A percentile compares a stretch with the other conserved stretches of the same genome.
Evolutionary conservation across 768 basidiomycete species (phyloP).

Genomic region (Tylopilus plumbeoviolaceoides): DNA sequence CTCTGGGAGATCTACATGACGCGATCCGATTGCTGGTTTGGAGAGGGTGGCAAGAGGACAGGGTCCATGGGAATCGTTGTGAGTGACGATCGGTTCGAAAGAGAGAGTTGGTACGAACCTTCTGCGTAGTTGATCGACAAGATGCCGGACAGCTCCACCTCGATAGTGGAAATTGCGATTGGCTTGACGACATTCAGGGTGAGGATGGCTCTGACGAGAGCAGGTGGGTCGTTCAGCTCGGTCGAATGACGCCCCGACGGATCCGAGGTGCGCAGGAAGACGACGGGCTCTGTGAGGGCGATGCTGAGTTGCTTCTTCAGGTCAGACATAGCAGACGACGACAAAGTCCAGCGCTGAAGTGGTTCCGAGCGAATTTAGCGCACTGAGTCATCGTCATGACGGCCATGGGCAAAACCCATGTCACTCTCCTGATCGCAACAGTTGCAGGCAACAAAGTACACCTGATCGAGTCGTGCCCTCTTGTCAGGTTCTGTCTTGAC

Average conservation of each 20-base stretch:
- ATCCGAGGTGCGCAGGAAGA: constrained; percentile 63
- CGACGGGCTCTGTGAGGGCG: constrained; percentile 68
- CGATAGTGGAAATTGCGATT: constrained; percentile 81
- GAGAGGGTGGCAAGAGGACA: background rate
- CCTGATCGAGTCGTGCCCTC: too few relatives aligned
- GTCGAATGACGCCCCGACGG: constrained; percentile 33
- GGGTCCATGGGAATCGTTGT: background rate
- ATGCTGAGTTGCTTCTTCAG: constrained; percentile 47
- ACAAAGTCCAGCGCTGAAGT: background rate
- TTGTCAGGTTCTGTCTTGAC: background rate
- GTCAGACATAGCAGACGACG: constrained; percentile 13
- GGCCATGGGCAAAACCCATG: background rate
- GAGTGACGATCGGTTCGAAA: background rate
- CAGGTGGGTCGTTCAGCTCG: constrained; percentile 47
- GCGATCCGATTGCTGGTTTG: constrained; percentile 53
- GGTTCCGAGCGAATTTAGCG: background rate
- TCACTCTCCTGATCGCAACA: background rate
- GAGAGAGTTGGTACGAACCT: constrained; percentile 48
- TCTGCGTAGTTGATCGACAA: constrained; percentile 77
- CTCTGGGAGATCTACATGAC: constrained; percentile 71
- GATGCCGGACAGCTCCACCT: constrained; percentile 71
- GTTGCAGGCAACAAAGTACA: background rate
- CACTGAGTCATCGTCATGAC: background rate
- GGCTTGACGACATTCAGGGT: constrained; percentile 68
- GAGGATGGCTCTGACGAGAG: constrained; percentile 63